Conservation (phyloP, 768 basidiomycete genomes). For the Mycena alexandri region DNA sequence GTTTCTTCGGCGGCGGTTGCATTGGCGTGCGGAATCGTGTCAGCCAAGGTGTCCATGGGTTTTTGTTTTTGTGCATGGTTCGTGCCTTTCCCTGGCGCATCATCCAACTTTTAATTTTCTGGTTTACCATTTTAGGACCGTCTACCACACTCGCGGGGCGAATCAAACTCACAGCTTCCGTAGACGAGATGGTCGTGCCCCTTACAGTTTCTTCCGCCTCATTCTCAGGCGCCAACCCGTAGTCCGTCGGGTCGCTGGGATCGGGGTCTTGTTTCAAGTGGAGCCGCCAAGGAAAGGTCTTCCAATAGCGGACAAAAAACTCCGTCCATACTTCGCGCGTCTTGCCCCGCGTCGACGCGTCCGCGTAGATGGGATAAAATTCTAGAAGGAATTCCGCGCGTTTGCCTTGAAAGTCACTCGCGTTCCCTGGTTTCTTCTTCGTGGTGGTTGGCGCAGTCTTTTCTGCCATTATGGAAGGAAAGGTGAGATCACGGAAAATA, state of each 20-base stretch:
- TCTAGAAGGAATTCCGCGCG: background rate
- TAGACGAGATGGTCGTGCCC: background rate
- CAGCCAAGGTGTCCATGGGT: background rate
- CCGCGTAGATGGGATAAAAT: background rate
- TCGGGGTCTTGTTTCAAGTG: background rate
- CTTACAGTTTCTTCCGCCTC: background rate
- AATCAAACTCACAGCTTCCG: background rate
- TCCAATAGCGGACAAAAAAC: background rate
- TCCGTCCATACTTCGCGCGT: background rate
- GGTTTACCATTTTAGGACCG: background rate
- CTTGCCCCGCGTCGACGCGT: background rate
- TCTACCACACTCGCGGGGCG: no score
- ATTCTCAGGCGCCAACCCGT: background rate
- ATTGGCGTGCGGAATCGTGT: background rate
- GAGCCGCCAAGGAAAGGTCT: background rate
- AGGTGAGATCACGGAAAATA: no score
- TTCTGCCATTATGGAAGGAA: no score
- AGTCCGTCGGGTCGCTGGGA: background rate
- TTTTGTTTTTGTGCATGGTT: background rate
- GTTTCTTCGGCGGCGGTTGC: background rate
- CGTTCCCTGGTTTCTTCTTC: background rate
- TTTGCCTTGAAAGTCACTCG: background rate
- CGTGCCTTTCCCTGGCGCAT: background rate
- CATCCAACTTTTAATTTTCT: slow-evolving; percentile 1
- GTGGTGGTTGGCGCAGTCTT: no score